Evolutionary conservation across 1,284 basidiomycete genomes (phyloP).

Genomic region (Boletus calvinii): DNA sequence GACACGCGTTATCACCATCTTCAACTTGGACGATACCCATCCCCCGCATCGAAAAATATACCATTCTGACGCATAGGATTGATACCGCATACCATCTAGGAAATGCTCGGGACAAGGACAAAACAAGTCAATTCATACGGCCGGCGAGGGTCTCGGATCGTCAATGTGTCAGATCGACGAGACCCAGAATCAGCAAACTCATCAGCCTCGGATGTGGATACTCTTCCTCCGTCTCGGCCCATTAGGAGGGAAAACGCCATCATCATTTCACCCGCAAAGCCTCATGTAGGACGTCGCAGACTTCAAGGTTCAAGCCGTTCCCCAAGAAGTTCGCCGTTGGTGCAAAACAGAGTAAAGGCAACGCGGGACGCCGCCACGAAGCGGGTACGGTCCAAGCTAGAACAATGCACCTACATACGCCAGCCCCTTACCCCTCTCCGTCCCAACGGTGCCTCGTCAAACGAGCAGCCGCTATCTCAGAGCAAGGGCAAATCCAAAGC

Average conservation of each 20-base stretch:
- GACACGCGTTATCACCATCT: conserved; percentile 1
- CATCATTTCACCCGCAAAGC: conserved; percentile 25
- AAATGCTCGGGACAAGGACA: conserved; percentile 56
- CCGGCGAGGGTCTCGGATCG: conserved; percentile 60
- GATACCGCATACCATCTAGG: neutral
- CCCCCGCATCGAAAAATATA: neutral
- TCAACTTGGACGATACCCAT: conserved; percentile 8
- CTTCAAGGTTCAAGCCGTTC: conserved; percentile 15
- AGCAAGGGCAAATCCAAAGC: conserved; percentile 31
- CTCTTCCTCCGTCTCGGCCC: conserved; percentile 3
- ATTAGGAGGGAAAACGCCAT: conserved; percentile 28
- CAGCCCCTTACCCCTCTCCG: conserved; percentile 35
- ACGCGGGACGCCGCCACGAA: conserved; percentile 9
- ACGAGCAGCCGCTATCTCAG: conserved; percentile 1
- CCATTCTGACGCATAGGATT: neutral
- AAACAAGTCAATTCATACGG: conserved; percentile 73
- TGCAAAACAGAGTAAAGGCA: conserved; percentile 20
- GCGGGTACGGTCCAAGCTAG: conserved; percentile 15
- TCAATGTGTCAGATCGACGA: conserved; percentile 46
- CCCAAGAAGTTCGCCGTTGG: conserved; percentile 16
- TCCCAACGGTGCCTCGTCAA: conserved; percentile 17
- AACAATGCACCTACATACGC: conserved; percentile 15
- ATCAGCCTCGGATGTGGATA: conserved; percentile 14
- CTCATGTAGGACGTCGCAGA: conserved; percentile 12
- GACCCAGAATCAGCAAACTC: conserved; percentile 25